A percentile compares a stretch with the other conserved stretches of the same genome.
These are phyloP conservation scores for Polyplosphaeria fusca DNA, from an alignment of 495 filamentous ascomycete species.

Conservation along the genomic window DNA sequence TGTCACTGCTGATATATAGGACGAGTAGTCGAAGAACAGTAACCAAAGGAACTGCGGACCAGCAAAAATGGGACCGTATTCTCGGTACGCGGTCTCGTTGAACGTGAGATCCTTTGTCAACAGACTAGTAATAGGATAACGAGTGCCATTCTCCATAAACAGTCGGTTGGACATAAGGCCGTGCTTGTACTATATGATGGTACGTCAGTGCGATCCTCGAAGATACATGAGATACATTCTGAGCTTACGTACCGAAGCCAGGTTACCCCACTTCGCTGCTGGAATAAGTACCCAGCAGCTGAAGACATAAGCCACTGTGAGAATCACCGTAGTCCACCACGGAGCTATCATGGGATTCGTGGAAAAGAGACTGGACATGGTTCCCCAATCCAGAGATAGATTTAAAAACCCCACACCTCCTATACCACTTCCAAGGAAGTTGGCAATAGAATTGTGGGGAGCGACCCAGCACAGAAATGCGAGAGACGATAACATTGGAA, in stretches of 20 bases:
- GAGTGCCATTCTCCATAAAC: constrained; percentile 49
- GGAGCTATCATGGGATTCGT: constrained; percentile 54
- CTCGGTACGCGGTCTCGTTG: constrained; percentile 53
- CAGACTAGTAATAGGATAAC: constrained; percentile 49
- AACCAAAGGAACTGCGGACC: constrained; percentile 53
- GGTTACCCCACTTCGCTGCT: constrained; percentile 53
- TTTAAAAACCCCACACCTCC: constrained; percentile 61
- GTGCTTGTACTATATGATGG: constrained; percentile 49
- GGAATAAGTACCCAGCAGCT: constrained; percentile 56
- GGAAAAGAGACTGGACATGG: constrained; percentile 45
- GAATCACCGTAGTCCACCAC: constrained; percentile 55
- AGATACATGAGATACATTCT: no score
- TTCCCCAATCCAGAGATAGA: constrained; percentile 56
- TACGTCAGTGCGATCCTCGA: no score
- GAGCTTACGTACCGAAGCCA: no score
- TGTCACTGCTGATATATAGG: constrained; percentile 52
- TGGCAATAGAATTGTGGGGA: constrained; percentile 52
- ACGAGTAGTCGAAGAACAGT: constrained; percentile 58
- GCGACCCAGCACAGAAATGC: constrained; percentile 63
- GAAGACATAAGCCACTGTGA: constrained; percentile 52
- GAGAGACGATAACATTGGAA: constrained; percentile 55
- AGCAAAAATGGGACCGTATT: constrained; percentile 52
- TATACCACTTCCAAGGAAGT: constrained; percentile 56
- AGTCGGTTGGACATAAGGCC: constrained; percentile 56
- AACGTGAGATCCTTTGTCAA: constrained; percentile 49